These are phyloP conservation scores for Epichloe amarillans DNA, from an alignment of 2,329 filamentous ascomycete species.

Conservation along the genomic window DNA sequence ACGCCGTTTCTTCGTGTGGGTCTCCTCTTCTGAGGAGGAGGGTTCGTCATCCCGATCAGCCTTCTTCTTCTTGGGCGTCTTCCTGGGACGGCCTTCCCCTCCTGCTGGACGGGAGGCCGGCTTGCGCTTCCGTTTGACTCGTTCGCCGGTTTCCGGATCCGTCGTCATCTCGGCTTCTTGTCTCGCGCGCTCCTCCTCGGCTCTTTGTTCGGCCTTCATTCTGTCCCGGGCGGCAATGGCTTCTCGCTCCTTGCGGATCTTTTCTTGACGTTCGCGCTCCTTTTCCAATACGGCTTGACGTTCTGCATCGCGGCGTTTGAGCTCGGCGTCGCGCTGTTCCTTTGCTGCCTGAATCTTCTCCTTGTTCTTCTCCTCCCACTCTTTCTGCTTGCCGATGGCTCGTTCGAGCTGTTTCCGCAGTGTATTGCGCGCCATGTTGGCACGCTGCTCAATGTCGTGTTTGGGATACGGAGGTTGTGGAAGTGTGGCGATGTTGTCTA, in stretches of 20 bases:
- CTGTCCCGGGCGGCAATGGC: conserved; percentile 67
- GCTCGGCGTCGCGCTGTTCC: conserved; percentile 66
- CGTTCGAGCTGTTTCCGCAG: conserved; percentile 85
- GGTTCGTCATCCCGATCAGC: conserved; percentile 26
- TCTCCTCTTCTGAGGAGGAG: conserved; percentile 30
- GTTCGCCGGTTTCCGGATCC: conserved; percentile 71
- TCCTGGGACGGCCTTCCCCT: conserved; percentile 31
- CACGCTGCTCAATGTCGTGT: conserved; percentile 82
- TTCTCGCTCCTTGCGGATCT: conserved; percentile 76
- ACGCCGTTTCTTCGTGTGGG: conserved; percentile 47
- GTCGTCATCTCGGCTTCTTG: conserved; percentile 65
- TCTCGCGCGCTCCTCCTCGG: conserved; percentile 20
- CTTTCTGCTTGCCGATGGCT: conserved; percentile 68
- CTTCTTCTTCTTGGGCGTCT: conserved; percentile 41
- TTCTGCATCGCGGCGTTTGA: conserved; percentile 65
- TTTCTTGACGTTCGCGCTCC: conserved; percentile 61
- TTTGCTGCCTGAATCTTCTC: conserved; percentile 73
- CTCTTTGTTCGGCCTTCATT: conserved; percentile 52
- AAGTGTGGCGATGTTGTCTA: conserved; percentile 49
- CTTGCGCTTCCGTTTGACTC: conserved; percentile 65
- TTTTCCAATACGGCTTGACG: conserved; percentile 52
- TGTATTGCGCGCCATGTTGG: conserved; percentile 94
- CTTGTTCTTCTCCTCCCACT: conserved; percentile 89
- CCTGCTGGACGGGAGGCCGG: conserved; percentile 23
- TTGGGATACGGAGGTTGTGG: conserved; percentile 75